Evolutionary conservation across 768 basidiomycete genomes (phyloP), one percentile per base, ranked within the genome.

Genomic region (Mycena galopus): DNA sequence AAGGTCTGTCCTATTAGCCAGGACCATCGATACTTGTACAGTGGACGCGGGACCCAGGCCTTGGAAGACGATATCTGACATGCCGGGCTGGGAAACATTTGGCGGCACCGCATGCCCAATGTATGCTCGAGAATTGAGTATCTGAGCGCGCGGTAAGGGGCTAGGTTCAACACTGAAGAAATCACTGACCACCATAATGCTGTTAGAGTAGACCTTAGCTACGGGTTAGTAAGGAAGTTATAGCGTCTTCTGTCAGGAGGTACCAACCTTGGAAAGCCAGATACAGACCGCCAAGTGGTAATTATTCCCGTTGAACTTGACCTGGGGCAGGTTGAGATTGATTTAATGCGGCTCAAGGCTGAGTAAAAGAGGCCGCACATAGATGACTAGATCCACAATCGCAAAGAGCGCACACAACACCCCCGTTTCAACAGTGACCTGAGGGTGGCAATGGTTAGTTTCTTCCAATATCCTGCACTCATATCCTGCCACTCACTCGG

Each of bases 151-250:
- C 6, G 27, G 39, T 60, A 25, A 42, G 57, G n/a, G 11, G 21
- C 1, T 35, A 21, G 4, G 4, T 19, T 14, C 7, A 1, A 23
- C 21, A n/a, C 8, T 8, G 23, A 39, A 19, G 5, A 23, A 66
- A 11, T 12, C 12, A 65, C 55, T 25, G 2, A 67, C 71, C 42
- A 56, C 55, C 50, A 71, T 67, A 44, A 75, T 69, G 55, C 53
- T 27, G 56, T 78, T 79, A 6, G 76, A 77, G 44, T 80, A 80
- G 5, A 78, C 65, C 25, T 80, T 80, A 12, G 77, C n/a, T n/a
- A n/a, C n/a, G n/a, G n/a, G n/a, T n/a, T n/a, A n/a, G n/a, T n/a
- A n/a, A n/a, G n/a, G n/a, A n/a, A n/a, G n/a, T n/a, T n/a, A n/a
- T n/a, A n/a, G n/a, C n/a, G n/a, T n/a, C n/a, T n/a, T n/a, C n/a